phyloP scores from a whole-genome alignment of 768 basidiomycete species.

The Collybiopsis confluens region DNA sequence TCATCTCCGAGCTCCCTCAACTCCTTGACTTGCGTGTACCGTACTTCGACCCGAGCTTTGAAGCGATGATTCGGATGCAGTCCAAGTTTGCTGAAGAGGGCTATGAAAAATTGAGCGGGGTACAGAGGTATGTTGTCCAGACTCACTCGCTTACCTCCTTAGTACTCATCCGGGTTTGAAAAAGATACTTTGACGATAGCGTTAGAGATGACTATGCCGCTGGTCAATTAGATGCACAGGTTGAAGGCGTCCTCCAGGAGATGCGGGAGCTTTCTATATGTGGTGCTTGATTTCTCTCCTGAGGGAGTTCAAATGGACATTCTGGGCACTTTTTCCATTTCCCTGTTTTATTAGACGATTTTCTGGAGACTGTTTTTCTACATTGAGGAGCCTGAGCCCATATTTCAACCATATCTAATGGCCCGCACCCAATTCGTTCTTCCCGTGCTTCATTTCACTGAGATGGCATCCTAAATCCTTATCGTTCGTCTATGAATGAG shows the following conservation, averaged over 20 bases:
- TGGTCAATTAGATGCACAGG: conserved; percentile 90
- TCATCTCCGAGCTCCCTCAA: conserved; percentile 87
- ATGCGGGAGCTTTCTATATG: conserved; percentile 96
- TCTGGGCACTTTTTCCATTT: too few species aligned
- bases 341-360: too few species aligned
- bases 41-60: conserved; percentile 97
- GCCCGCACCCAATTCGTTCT: too few species aligned
- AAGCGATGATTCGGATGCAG: conserved; percentile 98
- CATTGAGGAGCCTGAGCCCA: too few species aligned
- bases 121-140: conserved; percentile 77
- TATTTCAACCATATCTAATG: too few species aligned
- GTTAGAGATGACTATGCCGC: conserved; percentile 97
- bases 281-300: conserved; percentile 55
- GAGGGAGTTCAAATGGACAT: conserved; percentile 13
- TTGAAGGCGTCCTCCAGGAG: conserved; percentile 95
- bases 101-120: conserved; percentile 93
- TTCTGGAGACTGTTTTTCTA: too few species aligned
- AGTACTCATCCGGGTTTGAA: neutral
- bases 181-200: conserved; percentile 87
- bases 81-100: conserved; percentile 97
- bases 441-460: too few species aligned
- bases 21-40: conserved; percentile 93
- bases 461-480: too few species aligned
- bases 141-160: too few species aligned
- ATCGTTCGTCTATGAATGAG: too few species aligned